Conservation (phyloP, 495 filamentous ascomycete genomes). For the Talaromyces nanjingensis region DNA sequence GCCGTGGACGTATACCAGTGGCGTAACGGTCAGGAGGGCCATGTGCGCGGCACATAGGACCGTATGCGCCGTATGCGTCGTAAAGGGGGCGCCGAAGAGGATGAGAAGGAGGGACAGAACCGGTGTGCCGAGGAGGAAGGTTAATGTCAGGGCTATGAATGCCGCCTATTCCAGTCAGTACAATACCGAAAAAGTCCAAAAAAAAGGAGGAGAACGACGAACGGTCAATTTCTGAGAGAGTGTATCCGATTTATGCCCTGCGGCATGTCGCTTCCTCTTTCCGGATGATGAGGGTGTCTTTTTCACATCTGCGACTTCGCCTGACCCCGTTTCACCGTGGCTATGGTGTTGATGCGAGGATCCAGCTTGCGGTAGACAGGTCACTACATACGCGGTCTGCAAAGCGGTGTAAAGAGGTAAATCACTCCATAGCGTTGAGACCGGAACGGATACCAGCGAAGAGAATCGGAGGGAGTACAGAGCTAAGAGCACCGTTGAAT, state of each 20-base stretch:
- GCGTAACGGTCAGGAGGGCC: conserved; percentile 64
- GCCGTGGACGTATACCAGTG: conserved; percentile 79
- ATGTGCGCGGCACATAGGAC: conserved; percentile 73
- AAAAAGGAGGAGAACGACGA: conserved; percentile 10
- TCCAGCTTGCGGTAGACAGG: conserved; percentile 67
- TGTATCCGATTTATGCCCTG: conserved; percentile 14
- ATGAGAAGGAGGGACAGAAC: conserved; percentile 59
- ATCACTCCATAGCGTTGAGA: conserved; percentile 51
- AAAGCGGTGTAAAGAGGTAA: conserved; percentile 56
- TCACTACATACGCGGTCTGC: conserved; percentile 60
- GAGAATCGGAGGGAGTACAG: conserved; percentile 56
- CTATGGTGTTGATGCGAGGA: conserved; percentile 15
- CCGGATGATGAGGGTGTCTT: conserved; percentile 22
- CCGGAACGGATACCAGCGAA: conserved; percentile 63
- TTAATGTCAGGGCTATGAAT: conserved; percentile 52
- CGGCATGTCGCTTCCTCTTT: conserved; percentile 17
- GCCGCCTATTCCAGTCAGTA: conserved; percentile 46
- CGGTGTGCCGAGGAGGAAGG: conserved; percentile 58
- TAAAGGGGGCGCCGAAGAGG: conserved; percentile 86
- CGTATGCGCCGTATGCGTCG: conserved; percentile 74
- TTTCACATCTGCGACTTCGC: conserved; percentile 37
- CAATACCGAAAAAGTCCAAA: conserved; percentile 11
- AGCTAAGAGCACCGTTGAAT: conserved; percentile 58
- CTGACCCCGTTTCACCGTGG: conserved; percentile 15
- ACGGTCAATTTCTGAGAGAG: conserved; percentile 31